phyloP scores from a whole-genome alignment of 2,329 filamentous ascomycete species.

The Diaporthe vexans region DNA sequence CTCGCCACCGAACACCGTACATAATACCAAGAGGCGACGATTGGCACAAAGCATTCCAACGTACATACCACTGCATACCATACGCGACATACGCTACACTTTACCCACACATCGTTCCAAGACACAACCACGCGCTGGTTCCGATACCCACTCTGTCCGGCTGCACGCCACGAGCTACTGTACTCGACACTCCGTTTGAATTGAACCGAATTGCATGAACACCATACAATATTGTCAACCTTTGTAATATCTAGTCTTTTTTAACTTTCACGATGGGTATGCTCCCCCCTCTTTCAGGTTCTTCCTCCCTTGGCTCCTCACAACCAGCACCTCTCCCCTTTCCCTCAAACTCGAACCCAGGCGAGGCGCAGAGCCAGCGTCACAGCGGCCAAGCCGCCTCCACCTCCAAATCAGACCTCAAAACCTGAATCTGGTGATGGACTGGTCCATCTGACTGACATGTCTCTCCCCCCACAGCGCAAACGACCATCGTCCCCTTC shows the following conservation, averaged over 20 bases:
- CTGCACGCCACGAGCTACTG: conserved; percentile 1
- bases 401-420: conserved; percentile 16
- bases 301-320: not conserved
- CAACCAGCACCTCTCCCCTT: not conserved
- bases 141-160: not conserved
- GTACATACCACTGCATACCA: conserved; percentile 16
- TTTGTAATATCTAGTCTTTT: conserved; percentile 32
- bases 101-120: not conserved
- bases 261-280: conserved; percentile 38
- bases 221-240: not conserved
- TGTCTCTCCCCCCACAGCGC: conserved; percentile 44
- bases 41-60: conserved; percentile 20
- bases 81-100: not conserved
- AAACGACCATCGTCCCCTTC: conserved; percentile 71
- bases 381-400: conserved; percentile 14
- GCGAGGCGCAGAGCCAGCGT: not conserved
- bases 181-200: not conserved
- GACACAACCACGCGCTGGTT: conserved; percentile 6
- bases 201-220: conserved; percentile 13
- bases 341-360: not conserved
- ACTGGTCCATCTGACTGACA: conserved; percentile 24
- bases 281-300: not conserved
- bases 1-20: conserved; percentile 12
- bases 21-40: conserved; percentile 6
- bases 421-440: not conserved